These are phyloP conservation scores for Berberis thunbergii DNA, from an alignment of 164 flowering plant genomes.

Conservation along the genomic window DNA sequence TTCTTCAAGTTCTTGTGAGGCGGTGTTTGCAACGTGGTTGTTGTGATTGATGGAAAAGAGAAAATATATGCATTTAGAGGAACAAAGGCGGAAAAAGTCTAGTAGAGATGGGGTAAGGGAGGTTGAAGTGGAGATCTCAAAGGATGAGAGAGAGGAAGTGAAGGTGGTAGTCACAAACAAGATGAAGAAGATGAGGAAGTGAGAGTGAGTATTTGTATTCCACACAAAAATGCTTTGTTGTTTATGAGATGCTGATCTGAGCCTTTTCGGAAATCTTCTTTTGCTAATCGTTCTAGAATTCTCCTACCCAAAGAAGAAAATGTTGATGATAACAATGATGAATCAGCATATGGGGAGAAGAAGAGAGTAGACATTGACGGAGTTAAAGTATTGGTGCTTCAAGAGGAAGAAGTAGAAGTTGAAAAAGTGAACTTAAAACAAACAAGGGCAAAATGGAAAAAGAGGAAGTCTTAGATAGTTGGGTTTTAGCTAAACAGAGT, in stretches of 20 bases:
- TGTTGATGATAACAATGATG: slow-evolving; percentile 3
- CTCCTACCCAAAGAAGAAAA: slow-evolving; percentile 23
- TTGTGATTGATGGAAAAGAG: slow-evolving; percentile 46
- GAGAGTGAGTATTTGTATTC: slow-evolving; percentile 58
- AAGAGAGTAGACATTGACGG: slow-evolving; percentile 4
- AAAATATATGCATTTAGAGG: slow-evolving; percentile 48
- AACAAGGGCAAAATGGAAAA: slow-evolving; percentile 3
- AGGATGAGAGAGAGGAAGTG: slow-evolving; percentile 13
- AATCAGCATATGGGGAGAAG: slow-evolving; percentile 14
- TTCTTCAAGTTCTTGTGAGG: slow-evolving; percentile 34
- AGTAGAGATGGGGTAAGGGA: slow-evolving; percentile 13
- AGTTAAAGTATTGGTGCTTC: slow-evolving; percentile 2
- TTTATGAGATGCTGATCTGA: slow-evolving; percentile 95
- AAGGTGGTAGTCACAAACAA: slow-evolving; percentile 18
- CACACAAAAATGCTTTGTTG: slow-evolving; percentile 83
- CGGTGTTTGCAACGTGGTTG: slow-evolving; percentile 58
- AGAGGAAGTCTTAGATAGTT: slow-evolving; percentile 7
- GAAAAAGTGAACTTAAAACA: slow-evolving; percentile 4
- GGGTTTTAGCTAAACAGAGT: slow-evolving; percentile 6
- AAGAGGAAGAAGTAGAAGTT: slow-evolving; percentile 3
- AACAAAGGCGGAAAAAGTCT: slow-evolving; percentile 6
- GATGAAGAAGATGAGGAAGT: slow-evolving; percentile 20
- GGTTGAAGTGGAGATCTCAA: slow-evolving; percentile 33
- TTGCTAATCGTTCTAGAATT: slow-evolving; percentile 68
- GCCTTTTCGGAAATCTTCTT: slow-evolving; percentile 65